phyloP scores from a whole-genome alignment of 345 rosid species.

The Syzygium aqueum region DNA sequence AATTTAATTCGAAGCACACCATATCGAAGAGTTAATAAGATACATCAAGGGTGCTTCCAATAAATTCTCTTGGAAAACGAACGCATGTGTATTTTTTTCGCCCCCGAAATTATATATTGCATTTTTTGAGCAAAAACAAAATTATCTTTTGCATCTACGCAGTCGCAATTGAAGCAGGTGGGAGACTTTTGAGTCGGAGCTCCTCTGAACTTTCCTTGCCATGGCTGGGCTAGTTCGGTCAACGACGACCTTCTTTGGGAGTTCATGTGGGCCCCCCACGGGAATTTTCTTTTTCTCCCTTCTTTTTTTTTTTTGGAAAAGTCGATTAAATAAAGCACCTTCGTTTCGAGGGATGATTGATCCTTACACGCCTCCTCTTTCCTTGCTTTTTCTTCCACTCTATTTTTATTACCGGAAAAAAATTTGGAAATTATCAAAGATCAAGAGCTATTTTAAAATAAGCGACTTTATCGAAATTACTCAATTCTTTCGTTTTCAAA shows the following conservation, averaged over 20 bases:
- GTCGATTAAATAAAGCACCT: background rate
- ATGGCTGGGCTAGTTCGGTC: background rate
- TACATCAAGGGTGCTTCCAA: background rate
- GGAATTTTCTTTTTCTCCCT: background rate
- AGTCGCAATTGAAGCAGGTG: background rate
- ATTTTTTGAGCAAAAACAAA: background rate
- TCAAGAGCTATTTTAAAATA: background rate
- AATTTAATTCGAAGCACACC: background rate
- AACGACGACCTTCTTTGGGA: background rate
- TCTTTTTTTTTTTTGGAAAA: background rate
- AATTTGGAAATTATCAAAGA: background rate
- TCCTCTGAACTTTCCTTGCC: background rate
- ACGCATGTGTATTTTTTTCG: background rate
- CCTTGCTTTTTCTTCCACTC: background rate
- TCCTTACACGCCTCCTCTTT: background rate
- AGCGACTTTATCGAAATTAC: background rate
- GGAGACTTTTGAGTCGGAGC: background rate
- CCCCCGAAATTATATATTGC: background rate
- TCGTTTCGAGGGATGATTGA: background rate
- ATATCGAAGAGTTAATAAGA: background rate
- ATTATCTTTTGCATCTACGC: background rate
- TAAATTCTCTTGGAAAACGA: background rate
- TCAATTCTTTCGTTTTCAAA: background rate
- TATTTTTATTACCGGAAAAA: background rate
- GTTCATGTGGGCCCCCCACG: background rate